Base-by-base conservation (phyloP, 495 filamentous ascomycete species). In the Xylaria castorea region DNA sequence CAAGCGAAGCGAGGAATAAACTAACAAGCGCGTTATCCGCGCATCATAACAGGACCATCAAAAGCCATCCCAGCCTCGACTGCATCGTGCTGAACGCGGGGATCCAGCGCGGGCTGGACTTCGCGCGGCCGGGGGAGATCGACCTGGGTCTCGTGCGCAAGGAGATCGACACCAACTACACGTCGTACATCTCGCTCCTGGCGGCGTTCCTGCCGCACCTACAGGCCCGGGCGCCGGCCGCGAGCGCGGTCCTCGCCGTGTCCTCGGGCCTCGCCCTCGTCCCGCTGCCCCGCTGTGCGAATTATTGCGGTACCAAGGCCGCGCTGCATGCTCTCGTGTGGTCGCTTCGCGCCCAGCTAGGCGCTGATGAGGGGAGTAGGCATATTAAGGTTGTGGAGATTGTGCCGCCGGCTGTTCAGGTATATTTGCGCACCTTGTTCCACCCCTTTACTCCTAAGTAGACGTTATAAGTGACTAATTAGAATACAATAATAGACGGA, bases 131-230 rank as follows among this genome's bases (percentile, higher is more conserved):
- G 1, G 80, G 82, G 12, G 83, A 80, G 11, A 84, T 92, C 67
- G 83, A 91, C 75, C 81, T 94, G 0, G 76, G 80, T 0, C 55
- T 80, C 0, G 78, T 91, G 22, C 79, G 87, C 55, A 73, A 80
- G 8, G 92, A 94, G 76, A 69, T 93, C 34, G 81, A 79, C 11
- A 92, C 89, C 2, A 94, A 94, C 81, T 94, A 93, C 80, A 86
- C 87, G 38, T 84, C 91, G 20, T 85, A 86, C 60, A 77, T 94
- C 8, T 84, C 88, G 71, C 81, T 93, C 1, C 85, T 88, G 27
- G 85, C 89, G 16, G 85, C 86, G 0, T 90, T 94, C 78, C 83
- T 92, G 1, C 90, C 92, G 0, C 87, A 90, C 73, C 83, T 94
- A 2, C 84, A 89, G 20, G 6, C 2, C 1, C 34, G 58, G 72